These are phyloP conservation scores for Oldenlandia corymbosa DNA, from an alignment of 257 asterid genomes.

Conservation along the genomic window DNA sequence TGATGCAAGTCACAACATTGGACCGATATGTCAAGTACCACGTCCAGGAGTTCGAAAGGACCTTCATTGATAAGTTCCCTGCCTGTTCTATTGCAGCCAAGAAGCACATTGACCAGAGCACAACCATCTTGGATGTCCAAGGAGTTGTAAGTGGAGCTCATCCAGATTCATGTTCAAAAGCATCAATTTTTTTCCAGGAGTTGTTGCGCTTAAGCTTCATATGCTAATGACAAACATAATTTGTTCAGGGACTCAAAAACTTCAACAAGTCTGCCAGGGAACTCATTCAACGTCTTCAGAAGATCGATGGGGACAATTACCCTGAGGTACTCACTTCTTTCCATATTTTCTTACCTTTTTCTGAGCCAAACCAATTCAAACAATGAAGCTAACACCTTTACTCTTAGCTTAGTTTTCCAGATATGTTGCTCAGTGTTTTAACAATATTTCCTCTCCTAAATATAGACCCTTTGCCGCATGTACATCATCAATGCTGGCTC, in stretches of 20 bases:
- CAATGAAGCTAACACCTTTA: too few species aligned
- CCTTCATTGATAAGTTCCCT: slow-evolving; percentile 72
- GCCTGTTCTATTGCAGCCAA: slow-evolving; percentile 91
- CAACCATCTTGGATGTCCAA: slow-evolving; percentile 94
- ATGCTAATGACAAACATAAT: not conserved
- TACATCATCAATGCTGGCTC: slow-evolving; percentile 95
- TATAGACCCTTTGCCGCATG: slow-evolving; percentile 83
- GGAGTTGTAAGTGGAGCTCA: slow-evolving; percentile 63
- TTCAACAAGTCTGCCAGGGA: slow-evolving; percentile 89
- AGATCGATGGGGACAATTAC: slow-evolving; percentile 86
- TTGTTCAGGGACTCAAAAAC: slow-evolving; percentile 71
- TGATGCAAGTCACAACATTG: slow-evolving; percentile 78
- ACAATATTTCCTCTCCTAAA: not conserved
- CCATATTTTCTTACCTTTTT: not conserved
- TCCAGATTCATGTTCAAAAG: not conserved
- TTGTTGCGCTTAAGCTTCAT: too few species aligned
- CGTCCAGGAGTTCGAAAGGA: slow-evolving; percentile 91
- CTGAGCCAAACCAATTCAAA: too few species aligned
- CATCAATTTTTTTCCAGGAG: not conserved
- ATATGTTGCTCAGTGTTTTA: not conserved
- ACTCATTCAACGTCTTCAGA: slow-evolving; percentile 80
- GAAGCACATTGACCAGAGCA: slow-evolving; percentile 88
- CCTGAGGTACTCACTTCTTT: slow-evolving; percentile 56
- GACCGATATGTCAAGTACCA: slow-evolving; percentile 86
- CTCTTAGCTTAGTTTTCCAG: not conserved